Conservation (phyloP, 2,329 filamentous ascomycete genomes). For the Penicillium verrucosum region DNA sequence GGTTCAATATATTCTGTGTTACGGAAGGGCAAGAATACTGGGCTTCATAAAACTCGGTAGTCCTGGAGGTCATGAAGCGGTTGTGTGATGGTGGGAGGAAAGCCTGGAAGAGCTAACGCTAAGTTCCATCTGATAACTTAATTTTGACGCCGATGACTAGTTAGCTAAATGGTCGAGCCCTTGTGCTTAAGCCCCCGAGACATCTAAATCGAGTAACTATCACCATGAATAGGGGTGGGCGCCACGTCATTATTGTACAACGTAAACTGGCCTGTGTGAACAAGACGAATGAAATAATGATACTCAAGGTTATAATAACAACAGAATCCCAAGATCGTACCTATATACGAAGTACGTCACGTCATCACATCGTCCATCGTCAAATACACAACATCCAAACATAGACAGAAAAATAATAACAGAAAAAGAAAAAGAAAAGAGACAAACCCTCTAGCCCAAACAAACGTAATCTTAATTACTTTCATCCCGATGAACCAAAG, state of each 20-base stretch:
- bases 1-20: not conserved
- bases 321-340: not conserved
- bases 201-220: not conserved
- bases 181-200: not conserved
- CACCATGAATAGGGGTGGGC: not conserved
- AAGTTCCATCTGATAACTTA: constrained; percentile 18
- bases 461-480: not conserved
- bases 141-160: not conserved
- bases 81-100: not conserved
- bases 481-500: constrained; percentile 32
- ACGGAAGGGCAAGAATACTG: not conserved
- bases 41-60: too few species aligned
- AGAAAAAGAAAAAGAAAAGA: not conserved
- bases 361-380: constrained; percentile 12
- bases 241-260: constrained; percentile 5
- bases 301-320: not conserved
- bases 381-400: not conserved
- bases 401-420: not conserved
- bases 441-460: not conserved
- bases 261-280: not conserved
- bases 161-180: not conserved
- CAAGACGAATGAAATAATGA: not conserved
- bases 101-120: not conserved
- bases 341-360: constrained; percentile 6
- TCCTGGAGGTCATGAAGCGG: not conserved